Evolutionary conservation across 257 asterid species (phyloP).

Genomic region (Anisodus tanguticus): DNA sequence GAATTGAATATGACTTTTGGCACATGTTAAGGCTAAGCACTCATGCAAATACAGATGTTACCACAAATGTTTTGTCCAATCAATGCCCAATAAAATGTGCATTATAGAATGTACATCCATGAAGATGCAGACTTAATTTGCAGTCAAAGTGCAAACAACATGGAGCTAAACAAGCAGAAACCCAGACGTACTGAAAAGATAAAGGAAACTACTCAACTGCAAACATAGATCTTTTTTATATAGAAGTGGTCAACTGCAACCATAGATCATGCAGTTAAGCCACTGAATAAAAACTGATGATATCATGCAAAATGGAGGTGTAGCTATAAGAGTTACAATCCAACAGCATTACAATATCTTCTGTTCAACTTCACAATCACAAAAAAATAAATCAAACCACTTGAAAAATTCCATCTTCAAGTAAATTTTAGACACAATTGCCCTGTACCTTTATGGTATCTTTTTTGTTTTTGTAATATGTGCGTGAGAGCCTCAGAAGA

Average conservation of each 20-base stretch:
- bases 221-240: background rate
- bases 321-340: background rate
- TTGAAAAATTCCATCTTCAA: slow-evolving; percentile 9
- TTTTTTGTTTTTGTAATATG: background rate
- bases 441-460: background rate
- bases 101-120: background rate
- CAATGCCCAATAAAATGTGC: background rate
- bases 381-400: background rate
- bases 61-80: background rate
- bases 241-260: background rate
- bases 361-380: slow-evolving; percentile 21
- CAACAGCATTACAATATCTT: background rate
- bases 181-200: background rate
- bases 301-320: slow-evolving; percentile 22
- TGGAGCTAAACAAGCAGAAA: slow-evolving; percentile 17
- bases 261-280: slow-evolving; percentile 13
- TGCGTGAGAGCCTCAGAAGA: background rate
- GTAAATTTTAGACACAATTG: background rate
- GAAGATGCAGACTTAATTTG: slow-evolving; percentile 7
- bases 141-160: background rate
- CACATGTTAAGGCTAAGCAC: background rate
- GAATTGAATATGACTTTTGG: background rate
- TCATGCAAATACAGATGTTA: slow-evolving; percentile 4
- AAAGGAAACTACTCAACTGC: background rate
- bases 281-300: slow-evolving; percentile 1